phyloP scores from a whole-genome alignment of 805 yeast species.

The Nakazawaea wickerhamii region DNA sequence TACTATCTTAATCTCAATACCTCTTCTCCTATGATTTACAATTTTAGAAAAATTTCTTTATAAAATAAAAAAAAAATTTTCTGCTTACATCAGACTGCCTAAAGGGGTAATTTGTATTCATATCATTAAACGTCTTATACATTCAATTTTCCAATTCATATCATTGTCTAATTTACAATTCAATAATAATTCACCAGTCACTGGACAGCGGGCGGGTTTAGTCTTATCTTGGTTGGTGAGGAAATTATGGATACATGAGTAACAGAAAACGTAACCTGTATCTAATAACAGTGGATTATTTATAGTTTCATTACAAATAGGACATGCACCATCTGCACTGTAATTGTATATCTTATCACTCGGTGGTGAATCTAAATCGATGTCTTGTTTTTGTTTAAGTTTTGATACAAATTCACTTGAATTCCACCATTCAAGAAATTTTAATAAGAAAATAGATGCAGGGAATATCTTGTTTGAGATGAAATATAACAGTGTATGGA shows the following conservation, averaged over 20 bases:
- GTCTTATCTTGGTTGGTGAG: constrained; percentile 41
- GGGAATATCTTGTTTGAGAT: constrained; percentile 56
- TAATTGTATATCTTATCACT: constrained; percentile 13
- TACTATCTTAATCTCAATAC: not conserved
- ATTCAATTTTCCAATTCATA: constrained; percentile 67
- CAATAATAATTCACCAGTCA: constrained; percentile 64
- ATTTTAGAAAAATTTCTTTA: not conserved
- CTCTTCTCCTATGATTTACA: not conserved
- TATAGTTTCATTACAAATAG: constrained; percentile 59
- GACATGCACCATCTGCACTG: constrained; percentile 38
- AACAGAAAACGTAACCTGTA: constrained; percentile 88
- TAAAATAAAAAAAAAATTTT: constrained; percentile 3
- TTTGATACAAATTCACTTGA: constrained; percentile 65
- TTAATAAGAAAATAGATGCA: constrained; percentile 70
- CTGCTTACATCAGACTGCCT: not conserved
- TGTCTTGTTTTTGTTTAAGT: constrained; percentile 42
- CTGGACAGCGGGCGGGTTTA: constrained; percentile 75
- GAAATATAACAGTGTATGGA: not conserved
- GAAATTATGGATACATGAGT: constrained; percentile 72
- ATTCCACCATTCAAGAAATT: constrained; percentile 92
- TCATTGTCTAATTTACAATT: constrained; percentile 59
- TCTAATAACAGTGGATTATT: constrained; percentile 83
- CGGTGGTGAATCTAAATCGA: constrained; percentile 46
- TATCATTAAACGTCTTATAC: constrained; percentile 69
- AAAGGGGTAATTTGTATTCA: constrained; percentile 19